phyloP scores from a whole-genome alignment of 2,329 filamentous ascomycete species.

The Sphaerostilbella broomeana region DNA sequence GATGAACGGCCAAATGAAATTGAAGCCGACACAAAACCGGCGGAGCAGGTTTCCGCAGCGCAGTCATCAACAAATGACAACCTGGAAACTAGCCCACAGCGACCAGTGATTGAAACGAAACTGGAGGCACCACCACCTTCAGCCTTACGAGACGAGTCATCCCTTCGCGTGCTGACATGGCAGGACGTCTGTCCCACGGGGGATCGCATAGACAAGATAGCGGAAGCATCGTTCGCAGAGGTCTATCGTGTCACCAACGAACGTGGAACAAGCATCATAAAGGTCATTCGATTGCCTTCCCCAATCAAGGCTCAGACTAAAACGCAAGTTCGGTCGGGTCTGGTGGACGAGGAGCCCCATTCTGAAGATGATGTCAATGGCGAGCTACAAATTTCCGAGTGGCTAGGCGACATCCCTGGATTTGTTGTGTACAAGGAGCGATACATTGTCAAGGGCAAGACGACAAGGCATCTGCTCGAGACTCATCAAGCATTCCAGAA shows the following conservation, averaged over 20 bases:
- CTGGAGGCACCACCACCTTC: not conserved
- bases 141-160: slow-evolving; percentile 14
- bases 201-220: slow-evolving; percentile 54
- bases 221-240: slow-evolving; percentile 60
- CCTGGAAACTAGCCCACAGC: not conserved
- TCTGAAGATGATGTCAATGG: slow-evolving; percentile 48
- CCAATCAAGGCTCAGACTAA: slow-evolving; percentile 54
- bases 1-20: not conserved
- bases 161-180: slow-evolving; percentile 46
- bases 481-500: slow-evolving; percentile 55
- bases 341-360: slow-evolving; percentile 55
- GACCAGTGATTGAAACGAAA: no score
- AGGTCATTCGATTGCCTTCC: slow-evolving; percentile 54
- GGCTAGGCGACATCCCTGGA: slow-evolving; percentile 56
- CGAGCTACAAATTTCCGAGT: slow-evolving; percentile 57
- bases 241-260: slow-evolving; percentile 57
- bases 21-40: no score
- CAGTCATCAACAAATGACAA: not conserved
- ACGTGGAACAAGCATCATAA: slow-evolving; percentile 57
- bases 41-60: no score
- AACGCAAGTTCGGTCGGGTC: slow-evolving; percentile 43
- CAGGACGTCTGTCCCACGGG: slow-evolving; percentile 48
- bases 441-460: slow-evolving; percentile 52
- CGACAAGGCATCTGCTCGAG: slow-evolving; percentile 46
- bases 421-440: slow-evolving; percentile 61